phyloP scores from a whole-genome alignment of 352 stramenopile species.

The Globisporangium spiculum region DNA sequence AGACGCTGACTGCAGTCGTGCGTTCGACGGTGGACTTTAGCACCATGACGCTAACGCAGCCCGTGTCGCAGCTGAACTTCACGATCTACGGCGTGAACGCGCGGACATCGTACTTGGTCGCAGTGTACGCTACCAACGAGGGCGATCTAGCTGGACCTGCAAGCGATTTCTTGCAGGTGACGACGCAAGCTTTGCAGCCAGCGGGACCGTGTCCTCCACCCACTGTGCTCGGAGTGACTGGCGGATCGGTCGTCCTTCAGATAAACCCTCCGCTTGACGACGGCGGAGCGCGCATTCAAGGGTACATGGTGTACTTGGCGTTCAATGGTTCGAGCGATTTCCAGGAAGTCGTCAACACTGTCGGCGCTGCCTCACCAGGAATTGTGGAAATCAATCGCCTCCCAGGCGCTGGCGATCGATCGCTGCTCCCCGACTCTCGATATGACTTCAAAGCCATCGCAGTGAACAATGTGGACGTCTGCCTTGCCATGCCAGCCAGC shows the following conservation, averaged over 20 bases:
- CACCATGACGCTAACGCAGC: not conserved
- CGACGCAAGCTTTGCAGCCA: slow-evolving; percentile 3
- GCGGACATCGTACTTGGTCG: slow-evolving; percentile 8
- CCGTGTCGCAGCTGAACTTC: not conserved
- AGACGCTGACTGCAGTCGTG: not conserved
- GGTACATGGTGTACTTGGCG: slow-evolving; percentile 58
- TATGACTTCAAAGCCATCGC: slow-evolving; percentile 61
- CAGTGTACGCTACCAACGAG: slow-evolving; percentile 8
- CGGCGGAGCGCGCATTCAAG: slow-evolving; percentile 41
- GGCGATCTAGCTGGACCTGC: not conserved
- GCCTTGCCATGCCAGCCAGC: slow-evolving; percentile 23
- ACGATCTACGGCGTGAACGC: slow-evolving; percentile 13
- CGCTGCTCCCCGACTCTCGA: slow-evolving; percentile 27
- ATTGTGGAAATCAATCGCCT: slow-evolving; percentile 35
- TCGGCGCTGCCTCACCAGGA: slow-evolving; percentile 16
- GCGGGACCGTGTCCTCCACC: slow-evolving; percentile 11
- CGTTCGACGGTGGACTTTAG: slow-evolving; percentile 11
- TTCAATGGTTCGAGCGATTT: slow-evolving; percentile 28
- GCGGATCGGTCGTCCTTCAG: slow-evolving; percentile 11
- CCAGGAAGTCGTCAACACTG: slow-evolving; percentile 34
- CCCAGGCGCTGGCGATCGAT: slow-evolving; percentile 18
- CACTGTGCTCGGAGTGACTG: slow-evolving; percentile 8
- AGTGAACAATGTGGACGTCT: slow-evolving; percentile 46
- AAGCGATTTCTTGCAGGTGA: not conserved
- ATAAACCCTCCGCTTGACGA: slow-evolving; percentile 11